A percentile compares a stretch with the other conserved stretches of the same genome.
Evolutionary conservation across 2,329 filamentous ascomycete genomes (phyloP).

Genomic region (Neobulgaria alba): DNA sequence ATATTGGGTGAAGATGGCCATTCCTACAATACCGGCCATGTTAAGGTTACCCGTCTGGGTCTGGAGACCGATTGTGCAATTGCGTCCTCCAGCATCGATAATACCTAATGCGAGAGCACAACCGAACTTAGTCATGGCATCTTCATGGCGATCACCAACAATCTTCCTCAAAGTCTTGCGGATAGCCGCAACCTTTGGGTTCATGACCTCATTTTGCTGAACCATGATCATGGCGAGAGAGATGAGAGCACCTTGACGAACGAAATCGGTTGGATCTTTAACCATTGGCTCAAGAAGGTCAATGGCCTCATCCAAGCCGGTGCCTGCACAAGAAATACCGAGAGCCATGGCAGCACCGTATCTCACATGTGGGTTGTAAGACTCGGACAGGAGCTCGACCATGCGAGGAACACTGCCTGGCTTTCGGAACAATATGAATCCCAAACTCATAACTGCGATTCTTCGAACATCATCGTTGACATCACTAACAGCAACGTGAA

Average conservation of each 20-base stretch:
- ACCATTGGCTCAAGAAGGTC: conserved; percentile 98
- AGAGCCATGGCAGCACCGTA: conserved; percentile 98
- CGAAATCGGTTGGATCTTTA: conserved; percentile 98
- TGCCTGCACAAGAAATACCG: conserved; percentile 95
- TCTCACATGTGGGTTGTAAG: conserved; percentile 96
- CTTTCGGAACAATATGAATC: conserved; percentile 97
- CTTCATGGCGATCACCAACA: conserved; percentile 87
- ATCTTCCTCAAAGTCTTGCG: conserved; percentile 93
- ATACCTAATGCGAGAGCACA: conserved; percentile 90
- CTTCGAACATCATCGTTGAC: conserved; percentile 96
- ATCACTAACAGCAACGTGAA: conserved; percentile 95
- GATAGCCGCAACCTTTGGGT: conserved; percentile 86
- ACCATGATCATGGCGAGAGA: conserved; percentile 96
- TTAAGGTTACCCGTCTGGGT: conserved; percentile 98
- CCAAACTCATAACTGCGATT: conserved; percentile 93
- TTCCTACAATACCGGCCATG: conserved; percentile 96
- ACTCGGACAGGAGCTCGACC: conserved; percentile 96
- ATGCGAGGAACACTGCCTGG: conserved; percentile 94
- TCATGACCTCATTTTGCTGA: conserved; percentile 99
- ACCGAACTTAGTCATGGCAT: conserved; percentile 99
- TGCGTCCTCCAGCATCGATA: conserved; percentile 93
- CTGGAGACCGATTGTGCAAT: conserved; percentile 96
- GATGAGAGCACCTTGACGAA: conserved; percentile 91
- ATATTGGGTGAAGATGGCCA: conserved; percentile 97
- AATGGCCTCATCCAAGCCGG: conserved; percentile 90